These are phyloP conservation scores for Iris pallida DNA, from an alignment of 116 monocot species.

Conservation along the genomic window DNA sequence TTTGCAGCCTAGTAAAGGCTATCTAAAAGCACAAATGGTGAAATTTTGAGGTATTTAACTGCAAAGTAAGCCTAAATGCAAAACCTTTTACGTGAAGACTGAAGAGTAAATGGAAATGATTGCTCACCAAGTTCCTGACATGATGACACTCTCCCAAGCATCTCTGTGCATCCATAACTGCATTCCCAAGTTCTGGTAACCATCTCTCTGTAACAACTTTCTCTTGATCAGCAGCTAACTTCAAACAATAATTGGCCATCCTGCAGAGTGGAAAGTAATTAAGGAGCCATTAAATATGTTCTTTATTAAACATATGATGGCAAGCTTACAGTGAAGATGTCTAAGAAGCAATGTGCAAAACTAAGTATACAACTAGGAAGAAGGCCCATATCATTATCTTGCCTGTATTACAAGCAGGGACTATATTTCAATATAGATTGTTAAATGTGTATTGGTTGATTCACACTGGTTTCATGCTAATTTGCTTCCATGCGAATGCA, in stretches of 20 bases:
- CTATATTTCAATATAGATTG: too few relatives aligned
- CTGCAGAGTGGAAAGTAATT: slow-evolving; percentile 28
- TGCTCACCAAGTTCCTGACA: slow-evolving; percentile 78
- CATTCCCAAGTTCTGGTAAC: slow-evolving; percentile 75
- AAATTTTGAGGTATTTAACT: too few relatives aligned
- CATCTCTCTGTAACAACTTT: slow-evolving; percentile 63
- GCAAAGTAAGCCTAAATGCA: too few relatives aligned
- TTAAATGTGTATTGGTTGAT: too few relatives aligned
- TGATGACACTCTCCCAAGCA: slow-evolving; percentile 72
- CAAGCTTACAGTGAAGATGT: background rate
- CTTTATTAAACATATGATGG: background rate
- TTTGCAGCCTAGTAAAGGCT: too few relatives aligned
- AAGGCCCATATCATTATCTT: too few relatives aligned
- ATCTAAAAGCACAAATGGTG: too few relatives aligned
- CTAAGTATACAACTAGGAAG: too few relatives aligned
- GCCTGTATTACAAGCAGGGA: too few relatives aligned
- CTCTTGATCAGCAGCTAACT: slow-evolving; percentile 75
- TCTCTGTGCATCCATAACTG: slow-evolving; percentile 68
- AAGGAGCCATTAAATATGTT: slow-evolving; percentile 2
- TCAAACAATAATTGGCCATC: slow-evolving; percentile 74
- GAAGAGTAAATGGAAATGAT: background rate
- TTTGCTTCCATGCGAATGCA: too few relatives aligned
- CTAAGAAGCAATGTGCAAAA: background rate
- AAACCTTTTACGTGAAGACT: too few relatives aligned
- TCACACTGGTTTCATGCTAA: too few relatives aligned